phyloP scores from a whole-genome alignment of 78 protist species.

The Dictyostelium purpureum region DNA sequence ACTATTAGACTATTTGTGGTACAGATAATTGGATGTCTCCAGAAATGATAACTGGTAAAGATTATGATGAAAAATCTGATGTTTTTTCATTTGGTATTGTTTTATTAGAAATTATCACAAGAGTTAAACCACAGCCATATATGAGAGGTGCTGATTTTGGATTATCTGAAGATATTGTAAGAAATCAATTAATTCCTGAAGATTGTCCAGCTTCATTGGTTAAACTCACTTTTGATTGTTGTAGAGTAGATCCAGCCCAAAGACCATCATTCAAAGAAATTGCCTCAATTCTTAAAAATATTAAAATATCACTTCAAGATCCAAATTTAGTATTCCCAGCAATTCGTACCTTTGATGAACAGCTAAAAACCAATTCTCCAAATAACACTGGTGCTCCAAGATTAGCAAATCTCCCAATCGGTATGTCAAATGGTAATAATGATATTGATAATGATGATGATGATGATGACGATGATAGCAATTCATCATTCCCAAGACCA shows the following conservation, averaged over 20 bases:
- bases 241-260: constrained; percentile 10
- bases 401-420: background rate
- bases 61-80: constrained; percentile 71
- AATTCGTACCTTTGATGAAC: constrained; percentile 1
- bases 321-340: constrained; percentile 22
- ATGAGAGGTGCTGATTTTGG: constrained; percentile 54
- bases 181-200: constrained; percentile 19
- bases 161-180: constrained; percentile 11
- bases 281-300: background rate
- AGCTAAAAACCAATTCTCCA: background rate
- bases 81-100: constrained; percentile 74
- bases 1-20: constrained; percentile 79
- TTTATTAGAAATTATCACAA: constrained; percentile 46
- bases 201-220: constrained; percentile 58
- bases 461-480: background rate
- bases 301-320: background rate
- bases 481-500: constrained; percentile 21
- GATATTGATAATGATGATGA: background rate
- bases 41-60: constrained; percentile 68
- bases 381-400: background rate
- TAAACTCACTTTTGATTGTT: constrained; percentile 33
- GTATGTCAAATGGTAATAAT: background rate
- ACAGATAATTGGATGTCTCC: constrained; percentile 80
- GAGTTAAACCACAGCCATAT: constrained; percentile 65
- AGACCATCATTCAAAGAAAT: constrained; percentile 65